phyloP scores from a whole-genome alignment of 768 basidiomycete species.

The Hypholoma sublateritium region DNA sequence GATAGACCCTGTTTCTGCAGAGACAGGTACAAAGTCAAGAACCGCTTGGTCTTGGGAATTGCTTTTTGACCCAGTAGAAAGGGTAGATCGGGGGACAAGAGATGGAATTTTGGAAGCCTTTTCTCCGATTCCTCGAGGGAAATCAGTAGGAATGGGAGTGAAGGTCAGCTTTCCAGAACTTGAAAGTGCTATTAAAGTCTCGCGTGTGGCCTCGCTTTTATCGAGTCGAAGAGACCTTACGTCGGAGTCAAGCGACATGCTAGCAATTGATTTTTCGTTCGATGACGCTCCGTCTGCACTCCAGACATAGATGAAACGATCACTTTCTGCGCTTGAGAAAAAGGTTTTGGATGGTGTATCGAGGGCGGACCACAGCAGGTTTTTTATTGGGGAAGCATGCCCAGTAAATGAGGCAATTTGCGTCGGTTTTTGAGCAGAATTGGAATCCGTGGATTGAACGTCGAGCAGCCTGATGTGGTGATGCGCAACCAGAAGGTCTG shows the following conservation, averaged over 20 bases:
- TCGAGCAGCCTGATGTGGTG: constrained; percentile 59
- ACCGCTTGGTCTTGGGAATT: constrained; percentile 34
- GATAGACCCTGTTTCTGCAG: constrained; percentile 40
- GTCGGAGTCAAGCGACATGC: constrained; percentile 63
- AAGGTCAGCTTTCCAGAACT: constrained; percentile 59
- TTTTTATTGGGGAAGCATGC: constrained; percentile 57
- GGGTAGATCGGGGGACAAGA: constrained; percentile 51
- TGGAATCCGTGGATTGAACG: constrained; percentile 17
- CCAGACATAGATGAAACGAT: constrained; percentile 67
- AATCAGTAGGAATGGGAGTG: constrained; percentile 51
- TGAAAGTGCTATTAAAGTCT: constrained; percentile 53
- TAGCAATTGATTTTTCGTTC: constrained; percentile 57
- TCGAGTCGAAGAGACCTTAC: constrained; percentile 46
- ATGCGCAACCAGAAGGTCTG: constrained; percentile 56
- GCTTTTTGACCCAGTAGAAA: constrained; percentile 40
- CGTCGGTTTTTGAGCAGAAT: constrained; percentile 37
- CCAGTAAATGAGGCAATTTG: constrained; percentile 59
- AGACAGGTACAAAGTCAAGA: constrained; percentile 46
- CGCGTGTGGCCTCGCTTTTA: constrained; percentile 28
- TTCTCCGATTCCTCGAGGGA: constrained; percentile 39
- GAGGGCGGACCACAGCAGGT: constrained; percentile 46
- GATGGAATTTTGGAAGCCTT: constrained; percentile 47
- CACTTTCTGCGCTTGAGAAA: constrained; percentile 59
- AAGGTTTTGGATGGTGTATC: constrained; percentile 44
- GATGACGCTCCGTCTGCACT: constrained; percentile 38